Base-by-base conservation (phyloP, 2,329 filamentous ascomycete genomes). In the Nigrograna mackinnonii region DNA sequence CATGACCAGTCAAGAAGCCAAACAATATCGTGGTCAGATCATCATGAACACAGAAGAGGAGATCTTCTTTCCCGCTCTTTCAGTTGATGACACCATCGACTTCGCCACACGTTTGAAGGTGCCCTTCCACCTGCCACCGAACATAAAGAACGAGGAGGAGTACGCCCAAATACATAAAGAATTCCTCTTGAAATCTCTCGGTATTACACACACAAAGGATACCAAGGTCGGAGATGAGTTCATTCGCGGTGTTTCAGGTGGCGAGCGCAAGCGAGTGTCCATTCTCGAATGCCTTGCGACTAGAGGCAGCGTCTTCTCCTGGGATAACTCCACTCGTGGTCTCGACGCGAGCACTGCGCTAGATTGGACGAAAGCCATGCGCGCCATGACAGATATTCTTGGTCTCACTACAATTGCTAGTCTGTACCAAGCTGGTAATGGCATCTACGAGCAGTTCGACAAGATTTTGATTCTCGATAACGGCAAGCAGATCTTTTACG, bases 31-130 rank as follows among this genome's bases (percentile, higher is more conserved):
- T 57, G 83, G 86, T 49, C 87, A 90, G 64, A 88, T 92, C 55
- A 90, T 77, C 9, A 95, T 55, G 74, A 91, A 13, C 87, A 95
- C 72, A 0, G 87, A 91, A 64, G 88, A 92, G 56, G 90, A 95
- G 52, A 74, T 91, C 5, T 76, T 76, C 56, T 84, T 89, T 52
- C 80, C 90, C 1, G 91, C 87, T 0, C 74, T 95, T 18, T 91
- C 89, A 0, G 90, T 95, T 2, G 85, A 87, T 44, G 86, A 94
- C 87, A 95, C 79, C 83, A 89, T 33, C 85, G 73, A 78, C 41
- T 79, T 79, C 48, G 76, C 75, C 0, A 80, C 81, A 0, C 71
- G 74, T 1, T 68, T 83, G 49, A 85, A 84, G 58, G 61, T 82
- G 1, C 79, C 80, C 0, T 72, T 69, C 18, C 2, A 33, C 9